Evolutionary conservation across 805 yeast genomes (phyloP).

Genomic region (Wickerhamiella lipophila): DNA sequence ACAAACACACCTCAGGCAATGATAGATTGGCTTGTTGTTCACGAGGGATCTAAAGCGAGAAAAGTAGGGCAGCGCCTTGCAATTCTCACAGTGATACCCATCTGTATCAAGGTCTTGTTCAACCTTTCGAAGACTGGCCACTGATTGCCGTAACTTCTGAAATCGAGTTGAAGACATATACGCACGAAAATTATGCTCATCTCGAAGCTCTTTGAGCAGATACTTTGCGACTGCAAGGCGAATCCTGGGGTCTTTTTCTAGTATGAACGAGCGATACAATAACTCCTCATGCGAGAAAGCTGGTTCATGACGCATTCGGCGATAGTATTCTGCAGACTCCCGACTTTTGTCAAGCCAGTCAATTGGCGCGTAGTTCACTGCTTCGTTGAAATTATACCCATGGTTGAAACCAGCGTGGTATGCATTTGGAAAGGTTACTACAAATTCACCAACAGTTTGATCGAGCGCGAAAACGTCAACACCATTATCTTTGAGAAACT

Average conservation of each 20-base stretch:
- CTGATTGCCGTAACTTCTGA: background rate
- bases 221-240: conserved; percentile 19
- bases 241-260: conserved; percentile 16
- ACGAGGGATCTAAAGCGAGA: background rate
- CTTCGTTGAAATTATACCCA: conserved; percentile 50
- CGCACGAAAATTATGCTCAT: background rate
- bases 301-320: conserved; percentile 24
- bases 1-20: background rate
- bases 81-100: conserved; percentile 8
- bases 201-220: background rate
- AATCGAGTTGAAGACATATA: background rate
- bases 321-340: conserved; percentile 23
- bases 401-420: conserved; percentile 85
- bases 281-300: conserved; percentile 30
- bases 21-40: background rate
- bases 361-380: conserved; percentile 32
- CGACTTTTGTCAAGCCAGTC: conserved; percentile 30
- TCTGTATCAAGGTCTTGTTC: background rate
- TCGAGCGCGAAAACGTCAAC: conserved; percentile 43
- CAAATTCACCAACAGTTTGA: conserved; percentile 69
- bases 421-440: conserved; percentile 77
- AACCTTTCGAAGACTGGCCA: background rate
- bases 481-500: conserved; percentile 35
- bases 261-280: conserved; percentile 19
- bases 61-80: conserved; percentile 10